phyloP scores from a whole-genome alignment of 192 early-diverging fungal species.

The Coemansia sp. region DNA sequence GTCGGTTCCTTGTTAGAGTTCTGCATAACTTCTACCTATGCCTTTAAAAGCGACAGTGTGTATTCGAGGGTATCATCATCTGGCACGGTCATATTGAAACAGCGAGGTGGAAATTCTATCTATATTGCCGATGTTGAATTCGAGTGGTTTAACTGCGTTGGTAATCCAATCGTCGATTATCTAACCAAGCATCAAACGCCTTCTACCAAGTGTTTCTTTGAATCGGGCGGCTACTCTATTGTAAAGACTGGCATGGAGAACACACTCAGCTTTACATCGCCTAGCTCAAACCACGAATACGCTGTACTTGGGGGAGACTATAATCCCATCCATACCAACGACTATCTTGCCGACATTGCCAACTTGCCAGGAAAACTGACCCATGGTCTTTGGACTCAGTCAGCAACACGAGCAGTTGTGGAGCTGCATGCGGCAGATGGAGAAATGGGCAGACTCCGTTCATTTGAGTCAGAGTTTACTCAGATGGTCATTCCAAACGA shows the following conservation, averaged over 20 bases:
- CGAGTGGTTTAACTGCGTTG: conserved; percentile 63
- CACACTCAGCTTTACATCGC: conserved; percentile 43
- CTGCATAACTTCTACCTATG: conserved; percentile 69
- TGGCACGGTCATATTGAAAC: conserved; percentile 59
- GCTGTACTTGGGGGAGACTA: conserved; percentile 77
- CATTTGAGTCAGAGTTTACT: conserved; percentile 79
- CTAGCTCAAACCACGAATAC: conserved; percentile 77
- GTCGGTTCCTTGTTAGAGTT: conserved; percentile 69
- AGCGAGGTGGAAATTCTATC: conserved; percentile 59
- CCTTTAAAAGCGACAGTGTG: conserved; percentile 58
- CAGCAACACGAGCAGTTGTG: conserved; percentile 86
- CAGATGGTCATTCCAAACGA: conserved; percentile 89
- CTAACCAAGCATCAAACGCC: conserved; percentile 68
- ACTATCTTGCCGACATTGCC: conserved; percentile 86
- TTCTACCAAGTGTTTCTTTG: conserved; percentile 74
- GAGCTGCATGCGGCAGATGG: conserved; percentile 88
- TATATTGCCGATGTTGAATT: conserved; percentile 79
- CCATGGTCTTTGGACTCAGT: conserved; percentile 93
- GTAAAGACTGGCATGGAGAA: neutral
- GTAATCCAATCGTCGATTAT: conserved; percentile 85
- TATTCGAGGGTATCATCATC: conserved; percentile 73
- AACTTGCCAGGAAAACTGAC: conserved; percentile 85
- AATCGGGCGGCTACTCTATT: conserved; percentile 61
- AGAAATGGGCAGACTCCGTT: conserved; percentile 76
- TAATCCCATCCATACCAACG: conserved; percentile 92